These are phyloP conservation scores for Gaultheria prostrata DNA, from an alignment of 148 eudicot species.

Conservation along the genomic window DNA sequence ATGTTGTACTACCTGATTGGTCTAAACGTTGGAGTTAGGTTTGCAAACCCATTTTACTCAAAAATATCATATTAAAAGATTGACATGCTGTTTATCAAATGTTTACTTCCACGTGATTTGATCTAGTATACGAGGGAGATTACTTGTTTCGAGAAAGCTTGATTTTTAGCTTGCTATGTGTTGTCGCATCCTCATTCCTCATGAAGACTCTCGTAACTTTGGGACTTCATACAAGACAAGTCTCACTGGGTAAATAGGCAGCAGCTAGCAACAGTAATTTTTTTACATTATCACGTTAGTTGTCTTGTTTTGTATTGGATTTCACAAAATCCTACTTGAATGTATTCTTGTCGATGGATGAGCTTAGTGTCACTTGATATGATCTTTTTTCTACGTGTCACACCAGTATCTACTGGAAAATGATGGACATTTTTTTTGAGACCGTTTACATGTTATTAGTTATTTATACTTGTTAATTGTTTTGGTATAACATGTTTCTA, in stretches of 20 bases:
- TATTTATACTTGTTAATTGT: neutral
- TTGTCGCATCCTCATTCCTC: neutral
- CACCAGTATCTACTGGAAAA: neutral
- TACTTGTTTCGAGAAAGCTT: neutral
- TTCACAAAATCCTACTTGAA: neutral
- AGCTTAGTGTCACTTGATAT: neutral
- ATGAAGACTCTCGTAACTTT: neutral
- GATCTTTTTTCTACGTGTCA: neutral
- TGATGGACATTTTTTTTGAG: neutral
- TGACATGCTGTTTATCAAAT: neutral
- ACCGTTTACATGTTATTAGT: neutral
- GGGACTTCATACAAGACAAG: neutral
- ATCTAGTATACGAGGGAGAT: too few species aligned
- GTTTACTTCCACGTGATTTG: neutral
- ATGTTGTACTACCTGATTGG: neutral
- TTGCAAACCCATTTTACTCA: neutral
- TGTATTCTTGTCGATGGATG: neutral
- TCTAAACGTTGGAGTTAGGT: neutral
- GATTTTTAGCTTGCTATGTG: neutral
- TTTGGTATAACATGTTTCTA: neutral
- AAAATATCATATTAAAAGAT: neutral
- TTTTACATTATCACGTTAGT: neutral
- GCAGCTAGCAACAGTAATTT: neutral
- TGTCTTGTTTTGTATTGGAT: neutral
- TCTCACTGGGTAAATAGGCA: neutral